Percentiles rank a stretch among this genome's conserved stretches.
phyloP scores from a whole-genome alignment of 129 eudicot genomes.

The Rutidosis leptorrhynchoides region DNA sequence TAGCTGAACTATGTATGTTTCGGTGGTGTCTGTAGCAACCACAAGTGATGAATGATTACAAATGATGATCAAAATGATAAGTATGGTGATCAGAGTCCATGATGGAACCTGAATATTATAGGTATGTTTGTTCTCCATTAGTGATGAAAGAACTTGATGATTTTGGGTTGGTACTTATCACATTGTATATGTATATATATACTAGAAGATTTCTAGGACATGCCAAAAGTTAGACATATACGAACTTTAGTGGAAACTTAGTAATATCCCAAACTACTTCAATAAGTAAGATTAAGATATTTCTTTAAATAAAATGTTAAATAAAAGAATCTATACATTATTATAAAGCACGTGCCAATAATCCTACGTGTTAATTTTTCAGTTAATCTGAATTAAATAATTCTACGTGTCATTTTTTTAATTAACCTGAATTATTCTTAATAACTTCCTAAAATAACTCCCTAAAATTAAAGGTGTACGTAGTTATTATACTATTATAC shows the following conservation, averaged over 20 bases:
- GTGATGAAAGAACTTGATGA: conserved; percentile 21
- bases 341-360: too few species aligned
- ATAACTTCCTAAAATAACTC: too few species aligned
- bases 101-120: background rate
- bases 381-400: too few species aligned
- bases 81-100: conserved; percentile 7
- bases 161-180: conserved; percentile 10
- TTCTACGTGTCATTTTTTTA: too few species aligned
- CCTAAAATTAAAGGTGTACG: too few species aligned
- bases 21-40: conserved; percentile 19
- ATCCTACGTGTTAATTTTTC: too few species aligned
- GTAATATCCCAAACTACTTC: conserved; percentile 25
- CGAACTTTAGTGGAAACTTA: conserved; percentile 9
- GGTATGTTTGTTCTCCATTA: conserved; percentile 20
- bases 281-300: too few species aligned
- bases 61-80: conserved; percentile 17
- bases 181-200: conserved; percentile 18
- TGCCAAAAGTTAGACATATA: background rate
- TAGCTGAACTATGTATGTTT: conserved; percentile 47
- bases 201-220: conserved; percentile 8
- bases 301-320: too few species aligned
- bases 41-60: conserved; percentile 10
- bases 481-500: too few species aligned
- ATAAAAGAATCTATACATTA: too few species aligned
- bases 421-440: too few species aligned